These are phyloP conservation scores for Cotoneaster glaucophyllus DNA, from an alignment of 306 rosid genomes.

Conservation along the genomic window DNA sequence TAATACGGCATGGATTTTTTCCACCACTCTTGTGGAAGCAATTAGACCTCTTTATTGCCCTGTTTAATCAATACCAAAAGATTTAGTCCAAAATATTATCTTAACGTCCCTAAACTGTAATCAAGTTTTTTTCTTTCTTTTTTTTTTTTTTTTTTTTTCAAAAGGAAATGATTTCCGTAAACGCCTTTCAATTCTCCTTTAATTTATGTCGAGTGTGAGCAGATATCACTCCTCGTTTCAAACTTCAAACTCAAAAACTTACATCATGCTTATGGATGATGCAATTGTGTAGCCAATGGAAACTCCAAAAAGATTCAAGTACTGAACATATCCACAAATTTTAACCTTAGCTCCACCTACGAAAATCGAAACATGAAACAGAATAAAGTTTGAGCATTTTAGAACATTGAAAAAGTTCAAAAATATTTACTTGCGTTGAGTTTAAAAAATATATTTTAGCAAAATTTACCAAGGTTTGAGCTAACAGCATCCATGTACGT, in stretches of 20 bases:
- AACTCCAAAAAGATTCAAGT: slow-evolving; percentile 54
- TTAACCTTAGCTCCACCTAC: slow-evolving; percentile 55
- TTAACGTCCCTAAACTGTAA: not conserved
- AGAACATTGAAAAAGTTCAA: not conserved
- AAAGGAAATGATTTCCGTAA: not conserved
- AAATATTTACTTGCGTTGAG: not conserved
- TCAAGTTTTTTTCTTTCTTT: not conserved
- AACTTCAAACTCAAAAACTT: not conserved
- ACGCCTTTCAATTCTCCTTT: not conserved
- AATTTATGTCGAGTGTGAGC: not conserved
- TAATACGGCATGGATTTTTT: slow-evolving; percentile 39
- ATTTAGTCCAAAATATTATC: not conserved
- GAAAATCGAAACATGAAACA: not conserved
- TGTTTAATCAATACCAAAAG: slow-evolving; percentile 22
- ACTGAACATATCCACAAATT: slow-evolving; percentile 62
- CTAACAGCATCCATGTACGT: slow-evolving; percentile 62
- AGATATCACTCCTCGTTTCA: not conserved
- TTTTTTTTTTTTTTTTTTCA: not conserved
- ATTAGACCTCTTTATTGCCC: slow-evolving; percentile 61
- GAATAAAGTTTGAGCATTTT: not conserved
- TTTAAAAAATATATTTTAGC: not conserved
- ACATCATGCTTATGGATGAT: slow-evolving; percentile 59
- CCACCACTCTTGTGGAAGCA: slow-evolving; percentile 53
- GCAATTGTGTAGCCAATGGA: slow-evolving; percentile 76
- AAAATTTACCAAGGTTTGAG: slow-evolving; percentile 43